Evolutionary conservation across 208 protist species (phyloP).

Genomic region (Herpetomonas samuelpessoai): DNA sequence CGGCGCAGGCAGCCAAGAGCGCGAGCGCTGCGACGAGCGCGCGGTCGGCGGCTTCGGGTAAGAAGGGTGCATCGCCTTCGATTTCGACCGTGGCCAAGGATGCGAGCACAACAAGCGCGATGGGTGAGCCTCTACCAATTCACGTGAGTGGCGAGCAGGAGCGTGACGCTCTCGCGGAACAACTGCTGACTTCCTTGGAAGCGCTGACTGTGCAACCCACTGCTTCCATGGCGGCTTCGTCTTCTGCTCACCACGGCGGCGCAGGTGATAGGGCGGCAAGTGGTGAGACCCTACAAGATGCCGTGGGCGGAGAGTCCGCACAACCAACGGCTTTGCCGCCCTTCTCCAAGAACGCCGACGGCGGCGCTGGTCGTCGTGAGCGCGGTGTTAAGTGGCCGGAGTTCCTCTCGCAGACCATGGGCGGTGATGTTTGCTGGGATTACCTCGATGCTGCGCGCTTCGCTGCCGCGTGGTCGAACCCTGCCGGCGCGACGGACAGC

Average conservation of each 20-base stretch:
- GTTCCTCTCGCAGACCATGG: background rate
- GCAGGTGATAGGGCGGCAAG: too few relatives aligned
- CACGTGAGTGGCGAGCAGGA: background rate
- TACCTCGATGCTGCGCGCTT: background rate
- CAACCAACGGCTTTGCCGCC: background rate
- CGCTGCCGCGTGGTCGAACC: background rate
- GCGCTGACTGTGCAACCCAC: background rate
- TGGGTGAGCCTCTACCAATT: too few relatives aligned
- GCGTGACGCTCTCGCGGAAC: background rate
- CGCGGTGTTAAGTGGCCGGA: background rate
- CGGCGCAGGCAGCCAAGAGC: background rate
- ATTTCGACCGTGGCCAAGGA: background rate
- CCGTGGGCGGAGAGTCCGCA: background rate
- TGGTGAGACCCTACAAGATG: background rate
- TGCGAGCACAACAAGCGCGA: background rate
- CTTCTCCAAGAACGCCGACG: background rate
- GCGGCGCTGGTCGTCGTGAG: background rate
- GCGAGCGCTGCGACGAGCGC: constrained; percentile 13
- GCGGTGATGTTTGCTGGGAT: background rate
- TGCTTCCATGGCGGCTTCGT: background rate
- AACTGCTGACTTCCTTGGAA: background rate
- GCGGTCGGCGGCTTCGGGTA: background rate
- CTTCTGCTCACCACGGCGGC: too few relatives aligned
- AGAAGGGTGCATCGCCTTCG: too few relatives aligned
- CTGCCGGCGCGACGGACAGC: background rate